Base-by-base conservation (phyloP, 73 alveolate species). In the Effrenium voratum region DNA sequence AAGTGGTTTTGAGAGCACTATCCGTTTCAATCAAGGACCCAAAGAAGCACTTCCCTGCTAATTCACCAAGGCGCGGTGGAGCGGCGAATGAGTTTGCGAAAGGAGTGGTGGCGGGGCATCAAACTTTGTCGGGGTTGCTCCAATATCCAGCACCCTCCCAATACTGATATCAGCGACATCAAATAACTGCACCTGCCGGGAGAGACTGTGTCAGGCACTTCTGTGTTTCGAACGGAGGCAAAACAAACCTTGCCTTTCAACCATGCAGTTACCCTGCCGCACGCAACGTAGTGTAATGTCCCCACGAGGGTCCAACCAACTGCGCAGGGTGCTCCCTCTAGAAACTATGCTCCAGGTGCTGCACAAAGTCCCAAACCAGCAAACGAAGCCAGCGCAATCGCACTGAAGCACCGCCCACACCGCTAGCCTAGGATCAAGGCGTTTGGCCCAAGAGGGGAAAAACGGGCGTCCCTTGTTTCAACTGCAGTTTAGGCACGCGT, bases 121-220 rank as follows among this genome's bases (percentile, higher is more conserved):
- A 77, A 46, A 24, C 66, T 40, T 77, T 77, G 90, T 19, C 90
- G 90, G 40, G 90, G 90, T 66, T 77, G 90, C 90, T 77, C 90
- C 66, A 77, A 26, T 10, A 77, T 41, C 43, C 52, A 77, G 19
- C 45, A 26, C 22, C 90, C 90, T 5, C 40, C 3, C 52, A 44
- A 24, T 41, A 43, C 59, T 8, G 52, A 30, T 32, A 77, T 30
- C 90, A 77, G 40, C 41, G 66, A 63, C 68, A 44, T 44, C 38
- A 77, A 28, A 34, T 41, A 24, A 43, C 90, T 10, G 36, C 45
- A 38, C 90, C 90, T 77, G 66, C 68, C 2, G 32, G 59, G 0
- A 1, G 66, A 12, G 16, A 46, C 59, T 5, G 41, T 46, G 44
- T 5, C 1, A 12, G 5, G 66, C 52, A 30, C 34, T 2, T 73